Conservation (phyloP, 495 filamentous ascomycete species). For the Podospora australis region DNA sequence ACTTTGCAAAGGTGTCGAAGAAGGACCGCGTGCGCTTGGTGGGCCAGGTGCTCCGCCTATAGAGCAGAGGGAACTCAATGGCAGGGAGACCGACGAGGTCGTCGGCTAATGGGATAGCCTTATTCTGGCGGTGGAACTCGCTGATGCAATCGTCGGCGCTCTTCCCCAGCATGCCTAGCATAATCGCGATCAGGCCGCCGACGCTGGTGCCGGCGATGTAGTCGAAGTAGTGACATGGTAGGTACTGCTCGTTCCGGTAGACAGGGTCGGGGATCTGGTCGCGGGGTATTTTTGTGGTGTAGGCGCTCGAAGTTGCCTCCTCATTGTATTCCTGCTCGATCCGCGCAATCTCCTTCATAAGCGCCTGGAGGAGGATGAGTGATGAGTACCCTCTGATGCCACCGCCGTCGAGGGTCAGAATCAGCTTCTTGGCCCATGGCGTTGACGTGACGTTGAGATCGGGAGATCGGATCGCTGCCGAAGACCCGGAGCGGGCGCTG, state of each 20-base stretch:
- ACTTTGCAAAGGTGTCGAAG: slow-evolving; percentile 29
- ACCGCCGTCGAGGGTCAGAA: slow-evolving; percentile 30
- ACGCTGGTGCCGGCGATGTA: slow-evolving; percentile 35
- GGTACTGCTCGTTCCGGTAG: slow-evolving; percentile 34
- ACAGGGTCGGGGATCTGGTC: slow-evolving; percentile 38
- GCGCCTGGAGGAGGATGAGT: slow-evolving; percentile 21
- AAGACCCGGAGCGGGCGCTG: slow-evolving; percentile 3
- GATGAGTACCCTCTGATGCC: slow-evolving; percentile 29
- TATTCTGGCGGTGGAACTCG: slow-evolving; percentile 27
- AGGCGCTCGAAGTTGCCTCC: slow-evolving; percentile 18
- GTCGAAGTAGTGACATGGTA: slow-evolving; percentile 46
- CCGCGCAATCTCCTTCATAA: slow-evolving; percentile 24
- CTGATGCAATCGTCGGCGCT: slow-evolving; percentile 24
- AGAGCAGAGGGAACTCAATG: slow-evolving; percentile 22
- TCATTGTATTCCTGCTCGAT: slow-evolving; percentile 19
- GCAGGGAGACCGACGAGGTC: slow-evolving; percentile 7
- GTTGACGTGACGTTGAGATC: slow-evolving; percentile 19
- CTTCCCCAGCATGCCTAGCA: slow-evolving; percentile 27
- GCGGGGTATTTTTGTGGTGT: slow-evolving; percentile 18
- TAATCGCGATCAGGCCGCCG: slow-evolving; percentile 32
- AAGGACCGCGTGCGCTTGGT: slow-evolving; percentile 24
- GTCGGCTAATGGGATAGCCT: slow-evolving; percentile 22
- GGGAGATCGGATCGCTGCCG: slow-evolving; percentile 5
- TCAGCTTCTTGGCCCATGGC: slow-evolving; percentile 23
- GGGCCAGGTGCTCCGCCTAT: slow-evolving; percentile 24